Evolutionary conservation across 1,284 basidiomycete species (phyloP), one percentile per base, ranked within the genome.

Genomic region (Austroboletus novae-zelandiae): DNA sequence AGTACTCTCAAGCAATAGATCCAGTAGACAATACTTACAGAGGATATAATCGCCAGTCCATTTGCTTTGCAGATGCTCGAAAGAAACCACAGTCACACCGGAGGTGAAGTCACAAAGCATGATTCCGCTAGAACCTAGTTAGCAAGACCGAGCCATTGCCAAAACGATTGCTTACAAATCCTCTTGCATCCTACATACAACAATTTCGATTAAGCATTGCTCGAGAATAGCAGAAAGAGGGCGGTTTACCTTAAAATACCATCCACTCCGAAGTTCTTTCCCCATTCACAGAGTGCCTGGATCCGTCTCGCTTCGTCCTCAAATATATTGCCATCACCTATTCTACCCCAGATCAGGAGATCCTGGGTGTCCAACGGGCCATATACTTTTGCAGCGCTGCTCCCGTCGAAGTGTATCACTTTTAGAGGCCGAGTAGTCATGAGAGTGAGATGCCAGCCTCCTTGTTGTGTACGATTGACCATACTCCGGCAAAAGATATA

Each of bases 371-470:
- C 74, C 68, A 74, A 50, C 1, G 71, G 50, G 3, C 74, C 75
- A 0, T 61, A 59, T 1, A 71, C 51, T 48, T 74, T 73, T 0
- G 64, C 69, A 4, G 72, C 71, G 43, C 70, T 70, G 27, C 61
- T 73, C 1, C 75, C 75, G 40, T 77, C 76, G 31, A 77, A 76
- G 45, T 78, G 76, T 27, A 76, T 46, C 2, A 77, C 53, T 27
- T 68, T 69, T 11, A 78, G 63, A 0, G 71, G 60, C 3, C 72
- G 63, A 7, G 62, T 68, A 9, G 71, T 57, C 14, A 66, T 61
- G 6, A 74, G 57, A 2, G 71, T 74, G 30, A 74, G 59, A 34
- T 71, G 66, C 71, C 71, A 73, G 44, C 72, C 73, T 23, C 61
- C 69, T 30, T 43, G 15, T 18, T 39, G 37, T 9, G 9, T 8